Conservation (phyloP, 192 early-diverging fungal genomes). For the Dimargaris xerosporica region DNA sequence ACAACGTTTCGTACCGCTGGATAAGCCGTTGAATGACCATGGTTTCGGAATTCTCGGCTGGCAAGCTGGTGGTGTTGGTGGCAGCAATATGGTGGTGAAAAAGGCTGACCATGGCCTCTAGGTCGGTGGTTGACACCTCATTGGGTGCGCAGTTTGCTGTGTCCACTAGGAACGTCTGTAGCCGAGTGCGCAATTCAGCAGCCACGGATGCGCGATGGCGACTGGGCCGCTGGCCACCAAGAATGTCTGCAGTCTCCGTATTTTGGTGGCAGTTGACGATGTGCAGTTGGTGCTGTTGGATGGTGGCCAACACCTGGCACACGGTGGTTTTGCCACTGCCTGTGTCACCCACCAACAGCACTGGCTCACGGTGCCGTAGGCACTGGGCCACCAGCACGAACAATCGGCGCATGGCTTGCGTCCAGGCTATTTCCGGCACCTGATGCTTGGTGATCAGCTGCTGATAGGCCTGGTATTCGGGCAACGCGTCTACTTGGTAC, state of each 20-base stretch:
- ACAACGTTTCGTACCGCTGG: slow-evolving; percentile 38
- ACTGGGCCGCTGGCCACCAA: slow-evolving; percentile 86
- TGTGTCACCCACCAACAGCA: slow-evolving; percentile 91
- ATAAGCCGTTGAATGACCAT: slow-evolving; percentile 16
- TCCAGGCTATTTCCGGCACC: slow-evolving; percentile 68
- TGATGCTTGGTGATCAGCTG: not conserved
- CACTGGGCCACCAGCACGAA: slow-evolving; percentile 75
- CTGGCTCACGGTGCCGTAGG: slow-evolving; percentile 70
- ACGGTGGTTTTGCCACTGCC: slow-evolving; percentile 98
- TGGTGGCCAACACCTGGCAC: slow-evolving; percentile 75
- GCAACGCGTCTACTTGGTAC: slow-evolving; percentile 16
- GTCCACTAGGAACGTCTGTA: slow-evolving; percentile 15
- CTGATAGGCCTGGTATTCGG: slow-evolving; percentile 25
- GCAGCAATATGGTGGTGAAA: not conserved
- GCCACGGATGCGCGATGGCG: slow-evolving; percentile 48
- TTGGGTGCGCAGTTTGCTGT: not conserved
- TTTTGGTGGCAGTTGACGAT: slow-evolving; percentile 96
- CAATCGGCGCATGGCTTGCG: slow-evolving; percentile 77
- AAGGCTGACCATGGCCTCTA: not conserved
- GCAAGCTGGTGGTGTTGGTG: not conserved
- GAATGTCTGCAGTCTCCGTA: slow-evolving; percentile 84
- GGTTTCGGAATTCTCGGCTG: slow-evolving; percentile 14
- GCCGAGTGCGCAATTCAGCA: slow-evolving; percentile 27
- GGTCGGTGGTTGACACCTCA: not conserved
- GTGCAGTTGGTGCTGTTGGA: slow-evolving; percentile 44